Base-by-base conservation (phyloP, 768 basidiomycete genomes). In the Termitomyces sp. region DNA sequence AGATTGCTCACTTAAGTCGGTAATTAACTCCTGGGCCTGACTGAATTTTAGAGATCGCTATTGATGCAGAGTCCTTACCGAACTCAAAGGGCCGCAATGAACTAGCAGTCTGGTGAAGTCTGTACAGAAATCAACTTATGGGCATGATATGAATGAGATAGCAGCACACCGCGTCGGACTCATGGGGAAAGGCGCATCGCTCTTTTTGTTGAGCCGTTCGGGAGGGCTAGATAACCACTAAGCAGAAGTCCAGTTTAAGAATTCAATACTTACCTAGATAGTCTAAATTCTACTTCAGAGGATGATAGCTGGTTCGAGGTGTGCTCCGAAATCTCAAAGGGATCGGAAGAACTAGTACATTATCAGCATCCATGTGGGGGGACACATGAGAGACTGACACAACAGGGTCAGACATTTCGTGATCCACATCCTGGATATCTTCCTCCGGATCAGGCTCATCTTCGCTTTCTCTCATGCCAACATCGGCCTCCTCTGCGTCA, bases 401-500 rank as follows among this genome's bases (percentile, higher is more conserved):
- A 5, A 24, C 20, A n/a, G 28, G 1, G 1, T 6, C 35, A 3
- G 35, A 26, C 30, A 32, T 24, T 8, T 46, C 40, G 22, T 47
- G 24, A 16, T 62, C 66, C 46, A 67, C 67, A 13, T 60, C 66
- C 13, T 62, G 64, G 43, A 68, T 51, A 13, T 61, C 52, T 8
- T 71, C 68, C 28, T 60, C 65, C 26, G 71, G 70, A 0, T 72
- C 52, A 4, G 13, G 16, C 52, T 66, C 66, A 35, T 73, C 74
- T 8, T 68, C 71, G 8, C 69, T 66, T 49, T 73, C 66, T 14
- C 68, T 64, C 9, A 30, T 8, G 1, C 24, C 50, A 24, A 30
- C 28, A 26, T 56, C 33, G 33, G 41, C 26, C 18, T 56, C 68
- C n/a, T 70, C 67, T 36, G 63, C 66, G 20, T 65, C 68, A 18